phyloP scores from a whole-genome alignment of 1,284 basidiomycete species.

The Thelephora terrestris region DNA sequence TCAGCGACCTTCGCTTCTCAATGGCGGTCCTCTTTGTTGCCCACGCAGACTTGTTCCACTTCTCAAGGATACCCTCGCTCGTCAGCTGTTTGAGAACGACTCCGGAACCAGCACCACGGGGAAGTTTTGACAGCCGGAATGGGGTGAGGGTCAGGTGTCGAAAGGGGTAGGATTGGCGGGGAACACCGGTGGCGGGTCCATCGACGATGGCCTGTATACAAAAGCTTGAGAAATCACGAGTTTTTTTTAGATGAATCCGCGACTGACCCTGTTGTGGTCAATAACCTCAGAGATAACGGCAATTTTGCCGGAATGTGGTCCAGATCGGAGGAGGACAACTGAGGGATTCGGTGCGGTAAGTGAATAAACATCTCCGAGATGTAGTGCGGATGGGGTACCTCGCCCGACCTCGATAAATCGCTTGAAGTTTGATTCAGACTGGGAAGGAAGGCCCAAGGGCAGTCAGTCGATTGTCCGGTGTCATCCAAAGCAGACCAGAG shows the following conservation, averaged over 20 bases:
- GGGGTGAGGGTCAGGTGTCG: slow-evolving; percentile 90
- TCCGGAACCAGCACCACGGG: slow-evolving; percentile 80
- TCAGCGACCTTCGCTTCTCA: slow-evolving; percentile 67
- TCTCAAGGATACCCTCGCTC: slow-evolving; percentile 64
- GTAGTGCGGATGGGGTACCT: slow-evolving; percentile 34
- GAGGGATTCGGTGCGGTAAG: neutral
- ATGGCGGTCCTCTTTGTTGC: slow-evolving; percentile 81
- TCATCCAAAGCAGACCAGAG: no score
- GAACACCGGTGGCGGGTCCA: slow-evolving; percentile 84
- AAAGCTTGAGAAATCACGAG: neutral
- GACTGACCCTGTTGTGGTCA: slow-evolving; percentile 95
- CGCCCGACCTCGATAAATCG: slow-evolving; percentile 98
- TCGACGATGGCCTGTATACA: slow-evolving; percentile 81
- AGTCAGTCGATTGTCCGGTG: no score
- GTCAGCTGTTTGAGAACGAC: slow-evolving; percentile 84
- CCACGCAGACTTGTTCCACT: slow-evolving; percentile 86
- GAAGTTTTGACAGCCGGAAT: slow-evolving; percentile 75
- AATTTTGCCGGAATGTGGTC: slow-evolving; percentile 80
- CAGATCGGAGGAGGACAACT: slow-evolving; percentile 94
- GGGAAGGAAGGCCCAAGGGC: no score
- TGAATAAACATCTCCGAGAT: neutral
- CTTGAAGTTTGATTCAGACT: slow-evolving; percentile 75
- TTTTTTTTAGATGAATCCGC: neutral
- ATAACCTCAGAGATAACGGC: slow-evolving; percentile 97
- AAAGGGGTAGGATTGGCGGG: slow-evolving; percentile 89